Conservation (phyloP, 768 basidiomycete species). For the Vararia minispora region DNA sequence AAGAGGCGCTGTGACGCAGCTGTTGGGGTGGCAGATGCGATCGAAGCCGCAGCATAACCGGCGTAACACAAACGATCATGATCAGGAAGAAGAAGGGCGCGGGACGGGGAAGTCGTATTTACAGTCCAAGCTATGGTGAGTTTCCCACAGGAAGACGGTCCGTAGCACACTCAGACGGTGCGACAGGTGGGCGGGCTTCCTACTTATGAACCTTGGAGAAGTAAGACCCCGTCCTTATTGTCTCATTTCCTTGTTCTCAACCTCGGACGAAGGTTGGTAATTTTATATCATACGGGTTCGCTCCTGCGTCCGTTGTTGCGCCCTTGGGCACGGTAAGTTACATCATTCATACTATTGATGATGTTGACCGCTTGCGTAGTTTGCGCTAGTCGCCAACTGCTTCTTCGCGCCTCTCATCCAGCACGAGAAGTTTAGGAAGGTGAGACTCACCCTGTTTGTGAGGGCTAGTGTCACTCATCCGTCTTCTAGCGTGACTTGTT, state of each 20-base stretch:
- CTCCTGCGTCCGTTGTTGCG: conserved; percentile 87
- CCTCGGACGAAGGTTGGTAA: too few relatives aligned
- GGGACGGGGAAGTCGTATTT: conserved; percentile 79
- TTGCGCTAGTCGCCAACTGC: conserved; percentile 92
- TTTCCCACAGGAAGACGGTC: conserved; percentile 5
- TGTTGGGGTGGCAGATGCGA: too few relatives aligned
- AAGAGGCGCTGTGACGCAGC: too few relatives aligned
- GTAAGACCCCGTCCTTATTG: too few relatives aligned
- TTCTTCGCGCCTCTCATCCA: conserved; percentile 84
- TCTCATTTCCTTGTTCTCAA: too few relatives aligned
- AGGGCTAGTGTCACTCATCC: conserved; percentile 8
- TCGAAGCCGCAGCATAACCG: too few relatives aligned
- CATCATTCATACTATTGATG: conserved; percentile 1
- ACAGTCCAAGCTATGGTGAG: conserved; percentile 74
- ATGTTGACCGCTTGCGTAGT: conserved; percentile 29
- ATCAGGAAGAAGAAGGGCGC: conserved; percentile 25
- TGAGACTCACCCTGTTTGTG: conserved; percentile 21
- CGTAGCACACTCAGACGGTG: neutral
- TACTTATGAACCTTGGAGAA: conserved; percentile 87
- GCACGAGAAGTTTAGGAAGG: conserved; percentile 72
- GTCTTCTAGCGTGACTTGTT: conserved; percentile 55
- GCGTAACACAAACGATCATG: too few relatives aligned
- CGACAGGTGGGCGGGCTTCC: conserved; percentile 79
- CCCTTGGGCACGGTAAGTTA: conserved; percentile 83
- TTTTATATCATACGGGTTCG: conserved; percentile 84